A percentile compares a stretch with the other conserved stretches of the same genome.
phyloP scores from a whole-genome alignment of 2,329 filamentous ascomycete genomes.

The Trichoderma sp. region DNA sequence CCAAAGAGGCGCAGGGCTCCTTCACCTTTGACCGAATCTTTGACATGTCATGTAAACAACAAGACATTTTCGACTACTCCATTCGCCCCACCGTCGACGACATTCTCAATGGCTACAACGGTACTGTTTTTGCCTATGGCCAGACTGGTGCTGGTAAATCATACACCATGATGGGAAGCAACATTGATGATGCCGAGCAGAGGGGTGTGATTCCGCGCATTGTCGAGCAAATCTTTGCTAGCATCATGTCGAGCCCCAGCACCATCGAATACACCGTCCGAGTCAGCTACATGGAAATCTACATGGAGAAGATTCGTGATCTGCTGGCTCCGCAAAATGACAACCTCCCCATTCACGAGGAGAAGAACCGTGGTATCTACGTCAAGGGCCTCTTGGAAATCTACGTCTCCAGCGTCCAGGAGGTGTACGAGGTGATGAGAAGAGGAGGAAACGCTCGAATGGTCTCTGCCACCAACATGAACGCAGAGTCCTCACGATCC shows the following conservation, averaged over 20 bases:
- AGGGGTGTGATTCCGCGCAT: slow-evolving; percentile 97
- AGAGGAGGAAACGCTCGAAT: slow-evolving; percentile 84
- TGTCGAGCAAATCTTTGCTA: slow-evolving; percentile 94
- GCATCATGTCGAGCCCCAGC: slow-evolving; percentile 84
- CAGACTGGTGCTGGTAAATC: slow-evolving; percentile 99
- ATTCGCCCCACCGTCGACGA: slow-evolving; percentile 95
- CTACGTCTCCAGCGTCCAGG: slow-evolving; percentile 91
- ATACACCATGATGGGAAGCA: slow-evolving; percentile 81
- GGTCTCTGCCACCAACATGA: slow-evolving; percentile 98
- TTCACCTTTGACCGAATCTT: slow-evolving; percentile 99
- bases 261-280: slow-evolving; percentile 98
- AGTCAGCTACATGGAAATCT: slow-evolving; percentile 99
- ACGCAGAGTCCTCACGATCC: slow-evolving; percentile 94
- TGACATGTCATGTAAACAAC: slow-evolving; percentile 85
- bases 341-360: slow-evolving; percentile 95
- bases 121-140: slow-evolving; percentile 96
- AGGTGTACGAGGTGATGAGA: slow-evolving; percentile 96
- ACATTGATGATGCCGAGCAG: slow-evolving; percentile 83
- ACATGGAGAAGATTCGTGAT: slow-evolving; percentile 98
- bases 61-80: slow-evolving; percentile 96
- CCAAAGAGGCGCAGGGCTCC: slow-evolving; percentile 73
- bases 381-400: slow-evolving; percentile 94
- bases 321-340: slow-evolving; percentile 88
- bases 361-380: slow-evolving; percentile 93
- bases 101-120: slow-evolving; percentile 98